Conservation (phyloP, 441 rosid species). For the Geranium incanum region DNA sequence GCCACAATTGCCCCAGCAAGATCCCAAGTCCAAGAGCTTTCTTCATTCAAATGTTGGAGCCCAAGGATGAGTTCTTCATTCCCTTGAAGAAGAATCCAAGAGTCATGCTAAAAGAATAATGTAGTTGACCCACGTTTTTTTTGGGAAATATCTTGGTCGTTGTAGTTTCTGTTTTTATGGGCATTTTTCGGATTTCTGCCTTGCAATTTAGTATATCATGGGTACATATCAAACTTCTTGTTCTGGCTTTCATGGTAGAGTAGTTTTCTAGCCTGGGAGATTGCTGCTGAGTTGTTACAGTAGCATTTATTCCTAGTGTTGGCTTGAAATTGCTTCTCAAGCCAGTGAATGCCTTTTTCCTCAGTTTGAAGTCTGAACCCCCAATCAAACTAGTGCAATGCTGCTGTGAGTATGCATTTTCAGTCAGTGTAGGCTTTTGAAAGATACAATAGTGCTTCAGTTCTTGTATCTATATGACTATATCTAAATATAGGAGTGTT, state of each 20-base stretch:
- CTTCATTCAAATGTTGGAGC: too few relatives aligned
- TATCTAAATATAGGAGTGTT: neutral
- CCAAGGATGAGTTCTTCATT: too few relatives aligned
- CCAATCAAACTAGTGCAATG: neutral
- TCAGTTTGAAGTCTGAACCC: neutral
- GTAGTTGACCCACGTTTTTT: neutral
- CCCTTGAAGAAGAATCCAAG: too few relatives aligned
- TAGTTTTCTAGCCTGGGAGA: neutral
- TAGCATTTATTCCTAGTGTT: neutral
- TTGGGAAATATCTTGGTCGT: slow-evolving; percentile 1
- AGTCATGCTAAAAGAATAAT: neutral
- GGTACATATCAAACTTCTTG: neutral
- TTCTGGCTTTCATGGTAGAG: neutral
- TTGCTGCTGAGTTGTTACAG: neutral
- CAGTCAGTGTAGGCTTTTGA: neutral
- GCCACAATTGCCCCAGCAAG: too few relatives aligned
- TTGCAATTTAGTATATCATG: neutral
- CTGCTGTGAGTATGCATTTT: neutral
- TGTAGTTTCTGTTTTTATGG: neutral
- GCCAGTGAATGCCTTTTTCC: neutral
- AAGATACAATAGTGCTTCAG: neutral
- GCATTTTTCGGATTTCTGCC: neutral
- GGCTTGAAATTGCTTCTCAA: neutral
- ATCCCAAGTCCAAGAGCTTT: too few relatives aligned
- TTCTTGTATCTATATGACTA: neutral